A percentile compares a stretch with the other conserved stretches of the same genome.
Conservation (phyloP, 164 flowering plant species). For the Saururus chinensis region DNA sequence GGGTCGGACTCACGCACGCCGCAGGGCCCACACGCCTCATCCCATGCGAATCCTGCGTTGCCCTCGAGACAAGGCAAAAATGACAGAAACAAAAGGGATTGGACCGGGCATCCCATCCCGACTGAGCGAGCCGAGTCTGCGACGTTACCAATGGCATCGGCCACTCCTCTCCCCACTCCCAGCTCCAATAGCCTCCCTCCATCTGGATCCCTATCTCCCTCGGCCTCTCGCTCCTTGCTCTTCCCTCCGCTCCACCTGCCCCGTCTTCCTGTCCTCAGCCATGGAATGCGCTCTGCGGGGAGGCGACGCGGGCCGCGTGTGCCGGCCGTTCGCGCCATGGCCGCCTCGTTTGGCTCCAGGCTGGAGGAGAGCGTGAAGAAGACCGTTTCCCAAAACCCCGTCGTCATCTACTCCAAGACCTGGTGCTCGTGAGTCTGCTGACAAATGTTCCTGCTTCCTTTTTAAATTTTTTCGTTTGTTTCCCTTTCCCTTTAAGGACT, state of each 20-base stretch:
- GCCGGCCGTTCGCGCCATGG: constrained; percentile 16
- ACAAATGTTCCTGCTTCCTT: background rate
- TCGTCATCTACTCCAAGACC: constrained; percentile 87
- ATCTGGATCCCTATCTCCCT: background rate
- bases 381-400: constrained; percentile 62
- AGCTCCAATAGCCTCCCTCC: background rate
- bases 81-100: no score
- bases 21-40: no score
- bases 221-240: background rate
- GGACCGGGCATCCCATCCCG: no score
- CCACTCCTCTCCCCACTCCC: no score
- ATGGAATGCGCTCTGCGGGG: background rate
- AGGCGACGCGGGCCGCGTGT: background rate
- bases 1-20: no score
- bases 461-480: background rate
- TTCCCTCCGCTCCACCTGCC: background rate
- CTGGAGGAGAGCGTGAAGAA: constrained; percentile 71
- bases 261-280: background rate
- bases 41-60: no score
- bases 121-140: no score
- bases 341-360: constrained; percentile 57
- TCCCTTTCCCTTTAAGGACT: background rate
- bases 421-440: constrained; percentile 86
- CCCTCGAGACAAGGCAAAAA: no score
- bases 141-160: no score